These are phyloP conservation scores for Penicillium sp. DNA, from an alignment of 2,329 filamentous ascomycete genomes.

Conservation along the genomic window DNA sequence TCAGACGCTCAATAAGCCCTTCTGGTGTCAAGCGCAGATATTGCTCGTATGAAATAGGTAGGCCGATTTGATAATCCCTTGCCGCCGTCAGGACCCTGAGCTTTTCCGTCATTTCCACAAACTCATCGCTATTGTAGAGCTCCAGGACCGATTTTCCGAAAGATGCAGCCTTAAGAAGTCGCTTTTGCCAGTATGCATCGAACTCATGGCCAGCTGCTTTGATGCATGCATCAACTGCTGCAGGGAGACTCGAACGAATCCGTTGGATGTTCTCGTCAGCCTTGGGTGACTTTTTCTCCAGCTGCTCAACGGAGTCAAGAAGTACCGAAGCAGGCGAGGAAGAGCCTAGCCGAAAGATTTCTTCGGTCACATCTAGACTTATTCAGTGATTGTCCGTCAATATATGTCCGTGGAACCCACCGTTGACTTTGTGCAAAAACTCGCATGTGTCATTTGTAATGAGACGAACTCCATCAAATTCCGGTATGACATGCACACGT, in stretches of 20 bases:
- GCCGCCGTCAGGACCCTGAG: constrained; percentile 89
- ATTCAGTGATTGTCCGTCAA: neutral
- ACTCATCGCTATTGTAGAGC: constrained; percentile 96
- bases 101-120: constrained; percentile 96
- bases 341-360: constrained; percentile 85
- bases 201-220: constrained; percentile 92
- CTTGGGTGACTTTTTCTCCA: constrained; percentile 92
- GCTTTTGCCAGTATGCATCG: constrained; percentile 87
- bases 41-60: constrained; percentile 90
- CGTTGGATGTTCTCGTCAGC: constrained; percentile 97
- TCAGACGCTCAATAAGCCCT: constrained; percentile 76
- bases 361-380: constrained; percentile 67
- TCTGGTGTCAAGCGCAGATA: constrained; percentile 88
- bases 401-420: neutral
- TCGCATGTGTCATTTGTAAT: constrained; percentile 95
- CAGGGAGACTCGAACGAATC: constrained; percentile 80
- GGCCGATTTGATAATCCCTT: constrained; percentile 83
- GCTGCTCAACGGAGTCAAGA: constrained; percentile 83
- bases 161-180: constrained; percentile 90
- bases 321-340: constrained; percentile 89
- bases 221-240: constrained; percentile 91
- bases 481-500: constrained; percentile 81
- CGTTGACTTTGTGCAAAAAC: constrained; percentile 89
- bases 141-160: constrained; percentile 97
- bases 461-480: constrained; percentile 83